Percentiles rank a stretch among this genome's conserved stretches.
phyloP scores from a whole-genome alignment of 1,139 yeast species.

The Geotrichum macrosporum region DNA sequence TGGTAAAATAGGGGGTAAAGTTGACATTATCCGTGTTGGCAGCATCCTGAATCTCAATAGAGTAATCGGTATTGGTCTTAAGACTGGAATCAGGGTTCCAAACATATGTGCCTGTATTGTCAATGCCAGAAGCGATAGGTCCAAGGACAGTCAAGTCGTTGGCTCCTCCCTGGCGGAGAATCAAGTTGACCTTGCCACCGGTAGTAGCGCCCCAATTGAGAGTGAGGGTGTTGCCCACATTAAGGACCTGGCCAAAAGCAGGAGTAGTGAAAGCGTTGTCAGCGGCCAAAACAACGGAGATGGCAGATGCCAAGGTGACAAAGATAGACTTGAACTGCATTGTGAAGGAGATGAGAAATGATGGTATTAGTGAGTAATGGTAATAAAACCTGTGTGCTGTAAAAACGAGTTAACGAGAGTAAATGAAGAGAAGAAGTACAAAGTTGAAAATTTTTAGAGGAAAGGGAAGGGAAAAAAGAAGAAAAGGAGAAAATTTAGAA shows the following conservation, averaged over 20 bases:
- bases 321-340: constrained; percentile 22
- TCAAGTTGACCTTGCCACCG: constrained; percentile 32
- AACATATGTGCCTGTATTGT: constrained; percentile 33
- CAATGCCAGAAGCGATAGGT: constrained; percentile 34
- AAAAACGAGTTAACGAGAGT: background rate
- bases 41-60: constrained; percentile 35
- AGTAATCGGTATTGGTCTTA: constrained; percentile 32
- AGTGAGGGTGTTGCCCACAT: constrained; percentile 28
- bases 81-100: constrained; percentile 33
- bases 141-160: constrained; percentile 27
- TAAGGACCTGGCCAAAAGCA: constrained; percentile 32
- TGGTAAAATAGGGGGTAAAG: constrained; percentile 36
- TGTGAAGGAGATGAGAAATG: too few species aligned
- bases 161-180: constrained; percentile 34
- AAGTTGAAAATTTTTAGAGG: too few species aligned
- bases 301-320: constrained; percentile 31
- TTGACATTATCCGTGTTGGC: constrained; percentile 24
- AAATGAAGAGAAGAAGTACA: background rate
- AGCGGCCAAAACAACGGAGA: constrained; percentile 30
- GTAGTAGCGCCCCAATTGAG: constrained; percentile 34
- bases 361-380: too few species aligned
- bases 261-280: constrained; percentile 33
- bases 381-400: too few species aligned
- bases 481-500: too few species aligned
- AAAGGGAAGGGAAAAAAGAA: too few species aligned